Conservation (phyloP, 257 asterid species). For the Solanum ahanhuiri region DNA sequence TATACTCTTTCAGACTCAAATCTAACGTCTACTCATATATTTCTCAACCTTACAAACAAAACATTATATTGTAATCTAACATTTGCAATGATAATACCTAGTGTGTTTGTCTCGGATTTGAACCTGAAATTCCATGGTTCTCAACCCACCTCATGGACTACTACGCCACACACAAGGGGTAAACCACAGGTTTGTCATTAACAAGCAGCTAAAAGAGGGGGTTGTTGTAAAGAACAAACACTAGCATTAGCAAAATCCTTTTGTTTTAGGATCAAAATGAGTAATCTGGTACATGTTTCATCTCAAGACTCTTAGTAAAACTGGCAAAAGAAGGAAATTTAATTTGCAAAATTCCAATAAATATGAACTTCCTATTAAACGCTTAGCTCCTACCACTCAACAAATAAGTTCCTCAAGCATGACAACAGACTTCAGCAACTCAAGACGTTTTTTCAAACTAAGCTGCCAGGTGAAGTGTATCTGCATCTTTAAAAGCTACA, state of each 20-base stretch:
- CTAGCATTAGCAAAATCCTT: not conserved
- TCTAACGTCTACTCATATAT: not conserved
- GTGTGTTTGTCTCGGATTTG: not conserved
- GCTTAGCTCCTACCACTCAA: not conserved
- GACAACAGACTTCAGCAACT: not conserved
- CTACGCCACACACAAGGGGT: not conserved
- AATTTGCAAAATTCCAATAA: not conserved
- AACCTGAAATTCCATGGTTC: not conserved
- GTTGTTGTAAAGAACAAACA: not conserved
- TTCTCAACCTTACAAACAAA: not conserved
- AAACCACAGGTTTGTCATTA: not conserved
- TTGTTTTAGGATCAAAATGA: not conserved
- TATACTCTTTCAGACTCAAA: not conserved
- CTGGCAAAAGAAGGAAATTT: not conserved
- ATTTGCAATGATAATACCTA: not conserved
- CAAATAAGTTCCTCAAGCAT: not conserved
- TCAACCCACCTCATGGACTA: not conserved
- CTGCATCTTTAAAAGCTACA: not conserved
- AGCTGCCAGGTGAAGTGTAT: not conserved
- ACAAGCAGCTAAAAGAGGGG: not conserved
- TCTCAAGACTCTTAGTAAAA: not conserved
- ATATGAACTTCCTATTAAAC: not conserved
- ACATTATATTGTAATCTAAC: not conserved
- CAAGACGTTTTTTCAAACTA: not conserved
- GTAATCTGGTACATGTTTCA: not conserved